Base-by-base conservation (phyloP, 2,329 filamentous ascomycete genomes). In the Cyclaneusma minus region DNA sequence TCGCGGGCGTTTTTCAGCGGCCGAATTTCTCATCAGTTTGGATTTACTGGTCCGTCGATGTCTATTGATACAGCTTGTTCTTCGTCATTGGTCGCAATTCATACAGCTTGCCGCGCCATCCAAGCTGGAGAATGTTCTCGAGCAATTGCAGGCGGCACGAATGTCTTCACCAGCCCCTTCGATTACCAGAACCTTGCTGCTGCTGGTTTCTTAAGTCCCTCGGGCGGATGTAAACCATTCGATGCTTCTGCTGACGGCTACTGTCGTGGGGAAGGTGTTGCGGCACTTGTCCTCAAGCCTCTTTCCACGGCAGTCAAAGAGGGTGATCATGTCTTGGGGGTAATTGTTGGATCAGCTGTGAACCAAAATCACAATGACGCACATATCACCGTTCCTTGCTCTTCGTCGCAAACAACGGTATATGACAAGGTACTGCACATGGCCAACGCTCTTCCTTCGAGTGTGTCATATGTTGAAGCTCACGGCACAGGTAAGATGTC, bases 201-300 rank as follows among this genome's bases (percentile, higher is more conserved):
- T n/a, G 18, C 18, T 7, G 18, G 18, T 20, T 20, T 20, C 18
- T 11, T 20, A 7, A 20, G 18, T 20, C 18, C 18, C n/a, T 7
- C 18, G 7, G 18, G n/a, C n/a, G n/a, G n/a, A n/a, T n/a, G n/a
- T 35, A 63, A 65, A 29, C 48, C 51, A 0, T 62, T 48, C 11
- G 55, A 60, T 27, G 40, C 41, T 43, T 50, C 36, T 38, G 64
- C 55, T 0, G 61, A 68, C 35, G 65, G 66, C 0, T 70, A 69
- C 29, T 66, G 61, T 32, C 55, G 65, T 2, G 60, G 47, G 0
- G 64, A 69, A 11, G 62, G 53, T 4, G 48, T 58, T 3, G 63
- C 48, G 0, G 43, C 52, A 0, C 44, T 69, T 1, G 46, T 68
- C 0, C 32, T 69, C 6, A 69, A 68, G 40, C 44, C 47, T 2